Conservation (phyloP, 2,329 filamentous ascomycete species). For the Macrophomina pseudophaseolina region DNA sequence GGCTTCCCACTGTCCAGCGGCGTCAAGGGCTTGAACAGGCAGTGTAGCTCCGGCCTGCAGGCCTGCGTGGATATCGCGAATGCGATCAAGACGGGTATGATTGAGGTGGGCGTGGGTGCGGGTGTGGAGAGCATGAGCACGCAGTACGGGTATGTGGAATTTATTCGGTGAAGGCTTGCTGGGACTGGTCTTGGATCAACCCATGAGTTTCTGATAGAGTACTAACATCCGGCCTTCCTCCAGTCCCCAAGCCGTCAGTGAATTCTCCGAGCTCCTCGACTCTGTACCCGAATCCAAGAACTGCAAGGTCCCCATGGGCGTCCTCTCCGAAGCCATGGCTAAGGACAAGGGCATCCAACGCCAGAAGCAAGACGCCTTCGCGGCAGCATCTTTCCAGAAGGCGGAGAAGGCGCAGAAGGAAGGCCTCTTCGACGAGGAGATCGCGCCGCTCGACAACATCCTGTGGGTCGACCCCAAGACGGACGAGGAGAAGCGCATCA, state of each 20-base stretch:
- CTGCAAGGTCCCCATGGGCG: constrained; percentile 98
- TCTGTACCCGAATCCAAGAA: constrained; percentile 81
- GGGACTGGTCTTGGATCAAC: no score
- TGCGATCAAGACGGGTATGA: constrained; percentile 88
- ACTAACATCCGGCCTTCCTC: no score
- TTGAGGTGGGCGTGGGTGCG: constrained; percentile 90
- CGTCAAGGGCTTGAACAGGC: constrained; percentile 88
- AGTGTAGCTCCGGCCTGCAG: constrained; percentile 92
- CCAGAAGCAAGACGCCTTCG: constrained; percentile 84
- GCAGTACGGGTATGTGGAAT: constrained; percentile 67
- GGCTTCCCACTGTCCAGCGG: constrained; percentile 86
- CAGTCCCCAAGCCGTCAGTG: constrained; percentile 75
- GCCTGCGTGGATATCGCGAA: constrained; percentile 94
- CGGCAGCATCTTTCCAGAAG: constrained; percentile 90
- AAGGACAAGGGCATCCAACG: constrained; percentile 78
- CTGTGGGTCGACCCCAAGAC: constrained; percentile 91
- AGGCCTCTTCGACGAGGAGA: constrained; percentile 93
- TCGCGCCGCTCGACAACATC: constrained; percentile 76
- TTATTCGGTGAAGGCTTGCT: no score
- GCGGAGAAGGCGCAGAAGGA: constrained; percentile 81
- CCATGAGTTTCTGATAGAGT: no score
- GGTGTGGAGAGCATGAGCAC: constrained; percentile 96
- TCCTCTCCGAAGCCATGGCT: constrained; percentile 93
- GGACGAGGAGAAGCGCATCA: constrained; percentile 81
- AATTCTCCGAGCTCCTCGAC: constrained; percentile 91